Conservation (phyloP, 257 asterid genomes). For the Solanum chaucha region DNA sequence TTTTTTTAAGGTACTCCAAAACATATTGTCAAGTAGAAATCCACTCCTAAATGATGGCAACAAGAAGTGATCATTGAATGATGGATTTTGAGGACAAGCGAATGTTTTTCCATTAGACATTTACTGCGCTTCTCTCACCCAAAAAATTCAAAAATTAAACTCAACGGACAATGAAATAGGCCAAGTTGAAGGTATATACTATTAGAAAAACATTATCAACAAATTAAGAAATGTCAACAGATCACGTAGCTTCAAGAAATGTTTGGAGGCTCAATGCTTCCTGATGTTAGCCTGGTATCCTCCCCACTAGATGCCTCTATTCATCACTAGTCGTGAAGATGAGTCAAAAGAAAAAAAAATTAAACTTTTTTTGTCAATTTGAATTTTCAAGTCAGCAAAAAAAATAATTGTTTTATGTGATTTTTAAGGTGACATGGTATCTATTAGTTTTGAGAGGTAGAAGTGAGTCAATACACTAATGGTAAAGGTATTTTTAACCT, state of each 20-base stretch:
- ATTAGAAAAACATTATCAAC: neutral
- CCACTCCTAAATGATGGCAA: neutral
- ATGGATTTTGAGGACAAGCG: neutral
- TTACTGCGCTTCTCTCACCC: neutral
- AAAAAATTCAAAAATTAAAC: neutral
- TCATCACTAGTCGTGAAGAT: too few relatives aligned
- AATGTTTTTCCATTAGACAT: neutral
- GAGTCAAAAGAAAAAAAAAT: too few relatives aligned
- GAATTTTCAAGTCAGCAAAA: too few relatives aligned
- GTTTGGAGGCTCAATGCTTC: conserved; percentile 25
- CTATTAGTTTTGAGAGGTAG: too few relatives aligned
- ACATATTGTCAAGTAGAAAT: neutral
- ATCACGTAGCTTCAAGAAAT: neutral
- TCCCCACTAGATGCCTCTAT: too few relatives aligned
- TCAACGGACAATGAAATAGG: neutral
- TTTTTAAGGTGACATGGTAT: too few relatives aligned
- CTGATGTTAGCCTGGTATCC: conserved; percentile 21
- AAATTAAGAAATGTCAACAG: neutral
- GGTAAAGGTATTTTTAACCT: too few relatives aligned
- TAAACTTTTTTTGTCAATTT: too few relatives aligned
- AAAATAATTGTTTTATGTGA: too few relatives aligned
- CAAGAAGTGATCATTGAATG: neutral
- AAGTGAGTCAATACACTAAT: too few relatives aligned
- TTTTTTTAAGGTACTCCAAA: neutral
- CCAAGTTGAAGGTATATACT: neutral